Base-by-base conservation (phyloP, 169 alveolate species). In the Plasmodium gaboni region DNA sequence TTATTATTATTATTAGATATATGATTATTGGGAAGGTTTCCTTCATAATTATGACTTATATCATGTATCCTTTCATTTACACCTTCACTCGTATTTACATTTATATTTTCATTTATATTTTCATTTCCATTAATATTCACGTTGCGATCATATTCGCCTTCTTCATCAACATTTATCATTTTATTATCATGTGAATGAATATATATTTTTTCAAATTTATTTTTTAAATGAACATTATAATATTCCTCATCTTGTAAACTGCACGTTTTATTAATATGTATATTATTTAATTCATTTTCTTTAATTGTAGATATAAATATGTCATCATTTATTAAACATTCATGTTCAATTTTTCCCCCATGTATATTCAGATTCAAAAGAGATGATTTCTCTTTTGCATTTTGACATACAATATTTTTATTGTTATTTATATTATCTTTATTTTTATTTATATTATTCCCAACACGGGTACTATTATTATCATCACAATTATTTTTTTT, bases 161-260 rank as follows among this genome's bases (percentile, higher is more conserved):
- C 17, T 13, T 3, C 76, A 17, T 55, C 32, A 1, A 12, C 28
- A 13, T 13, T 73, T 15, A 28, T 3, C 13, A 24, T 44, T 17
- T 59, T 48, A 83, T 83, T 83, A 44, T 55, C 86, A 4, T 80
- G 44, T 7, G 67, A 64, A 48, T 67, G 83, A 10, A 67, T 10
- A 67, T 28, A 22, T 15, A 67, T 28, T 17, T 19, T 67, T 7
- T 80, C 53, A 48, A 44, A 80, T 67, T 80, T 57, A 22, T 67
- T 65, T 67, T 55, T 48, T 61, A 50, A 44, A 48, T 72, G 55
- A 2, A 53, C 28, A 26, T 67, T 80, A 61, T 22, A 28, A 24
- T 38, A 38, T 80, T 80, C 90, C 50, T 68, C 24, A 68, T 80
- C 90, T 7, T 60, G 67, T 38, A 38, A 38, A n/a, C 0, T 67